Conservation (phyloP, 2,329 filamentous ascomycete genomes). For the Claviceps sp. region DNA sequence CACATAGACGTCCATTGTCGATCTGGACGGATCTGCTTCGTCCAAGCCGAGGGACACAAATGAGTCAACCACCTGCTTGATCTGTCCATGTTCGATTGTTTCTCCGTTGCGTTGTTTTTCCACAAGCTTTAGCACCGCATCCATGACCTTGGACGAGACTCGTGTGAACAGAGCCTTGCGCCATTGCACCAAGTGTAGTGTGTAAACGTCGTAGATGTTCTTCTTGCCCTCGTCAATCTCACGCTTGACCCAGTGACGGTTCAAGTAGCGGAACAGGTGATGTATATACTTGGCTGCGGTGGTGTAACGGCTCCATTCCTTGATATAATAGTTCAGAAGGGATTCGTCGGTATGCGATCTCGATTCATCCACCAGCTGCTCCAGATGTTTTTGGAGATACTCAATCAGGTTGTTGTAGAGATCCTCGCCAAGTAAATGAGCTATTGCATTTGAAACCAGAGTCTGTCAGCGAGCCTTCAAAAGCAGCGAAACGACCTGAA, state of each 20-base stretch:
- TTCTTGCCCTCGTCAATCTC: constrained; percentile 99
- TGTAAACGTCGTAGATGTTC: constrained; percentile 96
- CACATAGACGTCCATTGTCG: constrained; percentile 88
- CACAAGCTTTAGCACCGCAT: constrained; percentile 82
- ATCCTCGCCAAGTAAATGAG: constrained; percentile 89
- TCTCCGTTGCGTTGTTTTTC: constrained; percentile 96
- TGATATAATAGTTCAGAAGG: constrained; percentile 82
- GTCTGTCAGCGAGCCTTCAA: not conserved
- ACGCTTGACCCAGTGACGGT: constrained; percentile 96
- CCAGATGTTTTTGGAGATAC: constrained; percentile 70
- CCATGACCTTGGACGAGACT: constrained; percentile 84
- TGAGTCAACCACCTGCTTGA: constrained; percentile 92
- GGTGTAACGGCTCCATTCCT: constrained; percentile 93
- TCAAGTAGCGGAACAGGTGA: constrained; percentile 90
- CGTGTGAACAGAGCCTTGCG: constrained; percentile 77
- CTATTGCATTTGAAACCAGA: constrained; percentile 27
- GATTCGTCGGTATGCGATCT: constrained; percentile 79
- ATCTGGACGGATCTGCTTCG: constrained; percentile 83
- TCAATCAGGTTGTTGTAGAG: constrained; percentile 83
- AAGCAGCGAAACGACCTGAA: not conserved
- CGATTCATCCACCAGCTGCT: constrained; percentile 56
- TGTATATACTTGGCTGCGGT: constrained; percentile 95
- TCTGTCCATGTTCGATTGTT: constrained; percentile 92
- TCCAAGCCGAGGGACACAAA: constrained; percentile 93
- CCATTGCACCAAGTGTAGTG: constrained; percentile 90